Percentiles rank a stretch among this genome's conserved stretches.
Evolutionary conservation across 768 basidiomycete species (phyloP).

Genomic region (Rhizopogon rudus): DNA sequence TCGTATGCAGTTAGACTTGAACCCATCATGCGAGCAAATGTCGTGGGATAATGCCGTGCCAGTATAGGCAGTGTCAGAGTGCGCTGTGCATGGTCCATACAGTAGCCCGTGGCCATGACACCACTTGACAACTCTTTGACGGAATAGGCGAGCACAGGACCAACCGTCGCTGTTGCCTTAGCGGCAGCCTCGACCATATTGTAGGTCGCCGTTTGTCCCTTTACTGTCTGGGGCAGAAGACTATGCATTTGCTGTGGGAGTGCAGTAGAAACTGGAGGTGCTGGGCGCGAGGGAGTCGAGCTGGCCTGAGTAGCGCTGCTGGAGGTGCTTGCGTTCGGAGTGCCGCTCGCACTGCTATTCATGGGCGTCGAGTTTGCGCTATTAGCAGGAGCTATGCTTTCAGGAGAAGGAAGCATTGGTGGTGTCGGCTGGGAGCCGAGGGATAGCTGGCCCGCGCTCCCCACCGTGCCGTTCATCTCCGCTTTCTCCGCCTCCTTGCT

Average conservation of each 20-base stretch:
- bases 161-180: conserved; percentile 24
- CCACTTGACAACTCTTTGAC: conserved; percentile 28
- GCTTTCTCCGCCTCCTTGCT: conserved; percentile 31
- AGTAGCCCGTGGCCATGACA: conserved; percentile 37
- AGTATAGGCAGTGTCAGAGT: conserved; percentile 62
- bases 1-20: conserved; percentile 58
- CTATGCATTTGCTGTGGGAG: conserved; percentile 32
- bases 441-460: conserved; percentile 20
- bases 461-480: conserved; percentile 26
- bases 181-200: conserved; percentile 26
- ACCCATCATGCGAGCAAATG: conserved; percentile 68
- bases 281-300: conserved; percentile 21
- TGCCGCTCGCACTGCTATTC: conserved; percentile 46
- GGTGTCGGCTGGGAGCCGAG: conserved; percentile 41
- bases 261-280: conserved; percentile 29
- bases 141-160: conserved; percentile 18
- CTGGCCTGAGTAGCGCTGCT: conserved; percentile 17
- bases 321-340: conserved; percentile 39
- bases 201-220: conserved; percentile 23
- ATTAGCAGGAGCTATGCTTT: conserved; percentile 58
- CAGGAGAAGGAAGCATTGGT: conserved; percentile 77
- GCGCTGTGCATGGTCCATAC: conserved; percentile 44
- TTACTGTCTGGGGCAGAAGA: conserved; percentile 24
- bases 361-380: conserved; percentile 79
- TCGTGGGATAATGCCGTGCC: conserved; percentile 68